phyloP scores from a whole-genome alignment of 768 basidiomycete species.

The Leccinellum rugosiceps region DNA sequence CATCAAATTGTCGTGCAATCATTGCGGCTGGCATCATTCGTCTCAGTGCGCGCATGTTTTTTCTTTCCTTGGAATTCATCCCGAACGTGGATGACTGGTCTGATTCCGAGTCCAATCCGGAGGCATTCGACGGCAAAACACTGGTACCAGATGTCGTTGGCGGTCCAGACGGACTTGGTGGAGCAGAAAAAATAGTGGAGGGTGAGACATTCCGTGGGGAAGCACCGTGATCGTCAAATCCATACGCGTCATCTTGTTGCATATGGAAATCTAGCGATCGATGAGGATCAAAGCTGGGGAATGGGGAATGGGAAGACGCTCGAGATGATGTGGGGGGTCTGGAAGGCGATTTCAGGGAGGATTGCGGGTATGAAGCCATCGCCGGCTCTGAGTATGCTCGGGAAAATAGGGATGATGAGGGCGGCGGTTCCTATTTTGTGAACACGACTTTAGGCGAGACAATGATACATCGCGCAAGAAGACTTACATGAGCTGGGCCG shows the following conservation, averaged over 20 bases:
- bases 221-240: slow-evolving; percentile 6
- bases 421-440: slow-evolving; percentile 7
- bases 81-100: slow-evolving; percentile 9
- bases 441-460: not conserved
- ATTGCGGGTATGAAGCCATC: slow-evolving; percentile 4
- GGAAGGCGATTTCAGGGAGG: slow-evolving; percentile 3
- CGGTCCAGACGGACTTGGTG: slow-evolving; percentile 16
- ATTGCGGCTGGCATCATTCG: slow-evolving; percentile 57
- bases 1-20: slow-evolving; percentile 36
- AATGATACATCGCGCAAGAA: not conserved
- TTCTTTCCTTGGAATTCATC: slow-evolving; percentile 33
- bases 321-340: not conserved
- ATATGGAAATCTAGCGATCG: slow-evolving; percentile 13
- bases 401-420: not conserved
- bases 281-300: not conserved
- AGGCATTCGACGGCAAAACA: slow-evolving; percentile 14
- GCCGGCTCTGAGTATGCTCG: slow-evolving; percentile 13
- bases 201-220: slow-evolving; percentile 6
- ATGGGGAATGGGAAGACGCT: slow-evolving; percentile 10
- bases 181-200: slow-evolving; percentile 1
- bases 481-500: slow-evolving; percentile 12
- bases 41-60: slow-evolving; percentile 36
- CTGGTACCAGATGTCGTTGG: slow-evolving; percentile 19
- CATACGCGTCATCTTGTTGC: slow-evolving; percentile 15
- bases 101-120: slow-evolving; percentile 18